Evolutionary conservation across 345 rosid species (phyloP).

Genomic region (Cochlearia excelsa): DNA sequence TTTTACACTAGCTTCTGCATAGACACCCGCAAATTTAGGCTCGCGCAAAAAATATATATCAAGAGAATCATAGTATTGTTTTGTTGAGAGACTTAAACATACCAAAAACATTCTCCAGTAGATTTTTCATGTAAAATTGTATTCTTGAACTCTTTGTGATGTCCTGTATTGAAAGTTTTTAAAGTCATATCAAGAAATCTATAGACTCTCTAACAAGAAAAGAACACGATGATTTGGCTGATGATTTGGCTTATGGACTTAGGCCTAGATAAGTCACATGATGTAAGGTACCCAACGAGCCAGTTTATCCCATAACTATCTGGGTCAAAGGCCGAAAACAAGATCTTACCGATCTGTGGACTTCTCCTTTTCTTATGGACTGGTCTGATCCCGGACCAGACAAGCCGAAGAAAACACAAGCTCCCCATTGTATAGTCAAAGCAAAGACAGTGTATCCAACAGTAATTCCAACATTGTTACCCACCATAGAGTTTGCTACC

Average conservation of each 20-base stretch:
- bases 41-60: background rate
- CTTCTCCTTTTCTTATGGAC: conserved; percentile 6
- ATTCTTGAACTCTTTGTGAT: conserved; percentile 3
- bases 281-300: too few species aligned
- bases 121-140: background rate
- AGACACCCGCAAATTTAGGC: background rate
- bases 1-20: conserved; percentile 25
- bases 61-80: background rate
- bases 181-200: background rate
- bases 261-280: too few species aligned
- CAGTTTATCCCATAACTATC: too few species aligned
- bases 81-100: conserved; percentile 1
- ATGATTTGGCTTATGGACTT: too few species aligned
- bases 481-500: conserved; percentile 29
- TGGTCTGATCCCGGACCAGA: conserved; percentile 20
- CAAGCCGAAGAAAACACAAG: conserved; percentile 37
- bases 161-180: conserved; percentile 13
- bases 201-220: conserved; percentile 12
- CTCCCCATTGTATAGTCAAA: conserved; percentile 35
- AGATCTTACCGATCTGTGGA: conserved; percentile 8
- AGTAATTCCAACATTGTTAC: conserved; percentile 28
- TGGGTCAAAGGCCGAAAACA: background rate
- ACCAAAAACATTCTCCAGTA: conserved; percentile 13
- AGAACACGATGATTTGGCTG: background rate
- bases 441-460: conserved; percentile 35